Base-by-base conservation (phyloP, 345 rosid genomes). In the Camelina neglecta region DNA sequence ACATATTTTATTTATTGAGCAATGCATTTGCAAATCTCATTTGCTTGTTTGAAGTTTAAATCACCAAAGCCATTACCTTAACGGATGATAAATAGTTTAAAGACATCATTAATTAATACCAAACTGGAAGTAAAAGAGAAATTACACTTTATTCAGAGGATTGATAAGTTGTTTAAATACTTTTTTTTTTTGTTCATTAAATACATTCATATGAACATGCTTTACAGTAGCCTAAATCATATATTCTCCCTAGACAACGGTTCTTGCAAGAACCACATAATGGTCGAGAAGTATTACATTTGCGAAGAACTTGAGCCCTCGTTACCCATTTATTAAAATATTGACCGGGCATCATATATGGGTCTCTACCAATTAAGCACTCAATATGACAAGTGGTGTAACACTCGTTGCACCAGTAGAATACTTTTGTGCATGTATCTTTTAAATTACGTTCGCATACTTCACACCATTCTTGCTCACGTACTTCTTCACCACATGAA, bases 1-100 rank as follows among this genome's bases (percentile, higher is more conserved):
- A 35, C 73, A 21, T 31, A 31, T 31, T 31, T 31, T 66, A 66
- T 49, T 57, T 65, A 65, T 45, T 7, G 36, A 38, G 33, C 53
- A 48, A 58, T 57, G 78, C 72, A 2, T 57, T 58, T 67, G 58
- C 53, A n/a, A 36, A 36, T 74, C 60, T 66, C 51, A 6, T 66
- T 39, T 36, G 29, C 51, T 69, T 31, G n/a, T 13, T 21, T 55
- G 8, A n/a, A 42, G 8, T 54, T 66, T 36, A 21, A 1, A 21
- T 21, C 23, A 21, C 23, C 23, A 2, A 21, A 21, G 23, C 1
- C 23, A 21, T 21, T 21, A 1, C 23, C 23, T 21, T 21, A 21
- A 21, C 23, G 23, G 23, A 21, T 21, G 23, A 21, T 21, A 21
- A 21, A 21, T 21, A 21, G 23, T 21, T 21, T 21, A 21, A 21